Evolutionary conservation across 768 basidiomycete species (phyloP), one percentile per base, ranked within the genome.

Genomic region (Russula sp.): DNA sequence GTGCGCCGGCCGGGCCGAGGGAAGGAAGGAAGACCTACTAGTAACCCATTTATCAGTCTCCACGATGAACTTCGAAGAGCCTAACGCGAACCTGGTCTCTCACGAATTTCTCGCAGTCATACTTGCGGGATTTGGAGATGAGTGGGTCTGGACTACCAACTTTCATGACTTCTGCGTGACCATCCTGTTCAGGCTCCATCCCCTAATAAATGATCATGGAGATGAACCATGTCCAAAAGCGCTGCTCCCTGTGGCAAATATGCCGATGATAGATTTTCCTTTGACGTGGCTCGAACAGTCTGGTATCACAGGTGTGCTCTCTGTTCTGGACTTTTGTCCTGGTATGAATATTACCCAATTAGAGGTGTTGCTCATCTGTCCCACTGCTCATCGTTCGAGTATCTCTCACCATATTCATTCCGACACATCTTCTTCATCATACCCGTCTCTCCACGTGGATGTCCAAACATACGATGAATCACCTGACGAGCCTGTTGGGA

Each of bases 311-410:
- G 92, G 94, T 89, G 59, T 50, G 79, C 70, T 16, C 26, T 22
- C n/a, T 34, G 62, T 44, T 46, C 36, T 63, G 52, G 61, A 22
- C 50, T 36, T 51, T 66, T 57, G 64, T 63, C 64, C 57, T 66
- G 53, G 56, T 62, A 48, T 50, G 38, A 53, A 54, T 61, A 44
- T 57, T 51, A 63, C 18, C 36, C 40, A 0, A 36, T 46, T 53
- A 96, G 94, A 96, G 73, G 87, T 95, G 30, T 81, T 96, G 18
- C 79, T 97, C 48, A 86, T 97, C 66, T 94, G 92, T 69, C 93
- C 94, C 24, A 75, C 85, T 14, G 78, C 84, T 11, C 92, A 94
- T 71, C 85, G 89, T 10, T 77, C 83, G 1, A 79, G 85, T 2
- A 84, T 97, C 70, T 87, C 90, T 32, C 88, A 95, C 69, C 88